Evolutionary conservation across 2,329 filamentous ascomycete genomes (phyloP).

Genomic region (Claviceps paspali): DNA sequence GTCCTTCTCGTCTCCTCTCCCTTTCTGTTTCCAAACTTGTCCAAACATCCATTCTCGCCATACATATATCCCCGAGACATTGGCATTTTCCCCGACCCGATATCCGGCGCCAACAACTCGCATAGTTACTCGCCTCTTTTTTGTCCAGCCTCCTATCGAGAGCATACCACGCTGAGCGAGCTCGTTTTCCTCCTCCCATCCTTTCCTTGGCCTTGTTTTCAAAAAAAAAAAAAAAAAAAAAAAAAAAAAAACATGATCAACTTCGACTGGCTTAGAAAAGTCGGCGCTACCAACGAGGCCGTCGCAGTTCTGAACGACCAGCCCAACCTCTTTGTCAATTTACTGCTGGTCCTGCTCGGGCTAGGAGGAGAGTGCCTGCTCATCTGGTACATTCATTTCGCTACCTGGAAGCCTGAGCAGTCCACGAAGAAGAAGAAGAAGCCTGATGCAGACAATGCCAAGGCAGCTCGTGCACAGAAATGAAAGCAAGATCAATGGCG

Average conservation of each 20-base stretch:
- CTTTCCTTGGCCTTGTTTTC: no score
- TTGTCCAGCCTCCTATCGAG: no score
- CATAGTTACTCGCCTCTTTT: no score
- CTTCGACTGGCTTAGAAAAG: conserved; percentile 40
- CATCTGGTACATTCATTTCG: conserved; percentile 43
- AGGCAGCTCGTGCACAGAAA: background rate
- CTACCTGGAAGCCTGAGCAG: conserved; percentile 46
- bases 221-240: background rate
- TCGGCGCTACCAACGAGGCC: conserved; percentile 42
- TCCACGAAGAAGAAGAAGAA: conserved; percentile 27
- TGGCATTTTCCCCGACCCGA: no score
- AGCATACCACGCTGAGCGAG: no score
- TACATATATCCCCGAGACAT: background rate
- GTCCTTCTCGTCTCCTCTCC: background rate
- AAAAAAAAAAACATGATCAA: conserved; percentile 24
- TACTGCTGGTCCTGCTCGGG: conserved; percentile 37
- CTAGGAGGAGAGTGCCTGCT: conserved; percentile 31
- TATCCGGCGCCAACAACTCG: no score
- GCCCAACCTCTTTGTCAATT: conserved; percentile 41
- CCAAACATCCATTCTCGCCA: background rate
- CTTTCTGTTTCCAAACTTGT: background rate
- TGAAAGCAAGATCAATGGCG: no score
- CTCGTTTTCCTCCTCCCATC: no score
- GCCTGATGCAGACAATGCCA: conserved; percentile 1
- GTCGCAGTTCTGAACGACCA: conserved; percentile 47